Percentiles rank a stretch among this genome's conserved stretches.
phyloP scores from a whole-genome alignment of 2,329 filamentous ascomycete species.

The Trichophyton verrucosum region DNA sequence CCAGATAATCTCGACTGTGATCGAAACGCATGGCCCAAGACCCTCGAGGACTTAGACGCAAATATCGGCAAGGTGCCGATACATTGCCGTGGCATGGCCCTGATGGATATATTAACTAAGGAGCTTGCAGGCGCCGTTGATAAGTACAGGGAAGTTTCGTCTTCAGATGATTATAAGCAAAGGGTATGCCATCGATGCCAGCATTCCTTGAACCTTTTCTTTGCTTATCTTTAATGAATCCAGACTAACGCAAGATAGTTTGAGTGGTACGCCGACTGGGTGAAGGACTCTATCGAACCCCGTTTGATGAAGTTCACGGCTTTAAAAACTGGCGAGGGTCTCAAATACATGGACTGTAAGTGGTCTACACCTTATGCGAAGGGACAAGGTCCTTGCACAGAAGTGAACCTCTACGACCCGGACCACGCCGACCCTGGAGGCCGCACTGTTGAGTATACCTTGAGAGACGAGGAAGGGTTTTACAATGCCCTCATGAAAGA shows the following conservation, averaged over 20 bases:
- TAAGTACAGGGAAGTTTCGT: neutral
- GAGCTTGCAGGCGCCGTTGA: neutral
- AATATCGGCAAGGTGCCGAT: neutral
- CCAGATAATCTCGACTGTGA: neutral
- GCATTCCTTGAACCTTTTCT: no score
- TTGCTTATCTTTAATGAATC: neutral
- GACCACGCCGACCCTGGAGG: neutral
- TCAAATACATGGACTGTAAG: slow-evolving; percentile 6
- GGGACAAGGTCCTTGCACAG: neutral
- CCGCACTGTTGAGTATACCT: neutral
- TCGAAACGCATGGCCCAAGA: neutral
- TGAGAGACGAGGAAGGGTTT: neutral
- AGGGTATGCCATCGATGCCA: neutral
- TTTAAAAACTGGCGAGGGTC: neutral
- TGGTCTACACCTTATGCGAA: neutral
- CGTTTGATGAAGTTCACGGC: neutral
- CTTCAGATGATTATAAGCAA: neutral
- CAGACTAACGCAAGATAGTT: neutral
- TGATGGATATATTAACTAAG: neutral
- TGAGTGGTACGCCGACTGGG: slow-evolving; percentile 1
- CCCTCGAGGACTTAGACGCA: neutral
- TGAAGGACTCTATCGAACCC: slow-evolving; percentile 1
- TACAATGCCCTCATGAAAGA: neutral
- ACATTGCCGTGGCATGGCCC: neutral
- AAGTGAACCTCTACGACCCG: neutral